Conservation (phyloP, 768 basidiomycete genomes). For the Scleroderma bovista region DNA sequence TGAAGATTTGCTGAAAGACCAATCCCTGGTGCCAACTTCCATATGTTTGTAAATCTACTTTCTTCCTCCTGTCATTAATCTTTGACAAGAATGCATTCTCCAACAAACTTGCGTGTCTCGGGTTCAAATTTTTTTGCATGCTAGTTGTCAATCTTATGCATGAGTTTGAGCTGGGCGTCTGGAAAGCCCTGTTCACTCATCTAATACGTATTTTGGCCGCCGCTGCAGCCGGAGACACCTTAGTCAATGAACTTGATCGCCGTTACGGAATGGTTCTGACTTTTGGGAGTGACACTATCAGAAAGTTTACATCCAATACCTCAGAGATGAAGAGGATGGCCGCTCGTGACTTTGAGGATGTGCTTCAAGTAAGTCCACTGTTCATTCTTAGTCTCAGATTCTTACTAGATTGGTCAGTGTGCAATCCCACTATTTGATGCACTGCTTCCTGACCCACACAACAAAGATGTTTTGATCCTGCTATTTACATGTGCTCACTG, state of each 20-base stretch:
- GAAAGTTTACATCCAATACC: constrained; percentile 25
- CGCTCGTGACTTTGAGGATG: constrained; percentile 34
- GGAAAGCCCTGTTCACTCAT: constrained; percentile 16
- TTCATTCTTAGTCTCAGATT: background rate
- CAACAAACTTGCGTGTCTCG: no score
- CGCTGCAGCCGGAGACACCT: background rate
- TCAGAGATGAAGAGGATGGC: constrained; percentile 32
- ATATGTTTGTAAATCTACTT: no score
- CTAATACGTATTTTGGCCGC: constrained; percentile 14
- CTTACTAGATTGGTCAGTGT: constrained; percentile 17
- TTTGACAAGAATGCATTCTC: no score
- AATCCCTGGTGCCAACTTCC: no score
- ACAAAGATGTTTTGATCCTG: constrained; percentile 16
- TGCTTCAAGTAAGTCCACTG: constrained; percentile 25
- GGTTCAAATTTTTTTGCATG: no score
- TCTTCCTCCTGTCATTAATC: no score
- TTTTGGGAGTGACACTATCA: constrained; percentile 30
- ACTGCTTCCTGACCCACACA: constrained; percentile 23
- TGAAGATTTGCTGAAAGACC: no score
- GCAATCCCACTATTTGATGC: constrained; percentile 35
- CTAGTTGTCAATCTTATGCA: constrained; percentile 16
- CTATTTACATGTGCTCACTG: constrained; percentile 27
- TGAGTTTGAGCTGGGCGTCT: constrained; percentile 16
- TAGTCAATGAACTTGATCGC: background rate
- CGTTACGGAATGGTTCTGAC: constrained; percentile 27